Conservation (phyloP, 2,329 filamentous ascomycete species). For the Diatrype stigma region DNA sequence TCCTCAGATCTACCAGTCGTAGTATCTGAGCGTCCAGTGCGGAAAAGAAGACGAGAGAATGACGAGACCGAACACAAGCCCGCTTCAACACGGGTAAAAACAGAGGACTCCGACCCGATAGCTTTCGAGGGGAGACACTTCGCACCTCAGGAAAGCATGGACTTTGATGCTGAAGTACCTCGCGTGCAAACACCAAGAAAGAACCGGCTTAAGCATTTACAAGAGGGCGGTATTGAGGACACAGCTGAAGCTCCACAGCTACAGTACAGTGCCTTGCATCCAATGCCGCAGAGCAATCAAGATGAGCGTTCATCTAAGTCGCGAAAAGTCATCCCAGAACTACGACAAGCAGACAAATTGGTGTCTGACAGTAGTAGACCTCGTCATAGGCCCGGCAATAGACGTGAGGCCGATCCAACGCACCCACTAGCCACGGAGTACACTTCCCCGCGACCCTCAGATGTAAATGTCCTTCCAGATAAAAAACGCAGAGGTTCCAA, state of each 20-base stretch:
- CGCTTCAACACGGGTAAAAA: slow-evolving; percentile 35
- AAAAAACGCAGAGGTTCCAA: background rate
- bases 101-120: slow-evolving; percentile 26
- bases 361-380: too few relatives aligned
- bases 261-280: background rate
- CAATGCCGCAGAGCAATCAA: background rate
- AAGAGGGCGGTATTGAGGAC: background rate
- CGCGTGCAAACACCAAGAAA: slow-evolving; percentile 41
- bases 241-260: background rate
- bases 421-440: background rate
- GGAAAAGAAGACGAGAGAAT: slow-evolving; percentile 40
- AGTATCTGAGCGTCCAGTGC: slow-evolving; percentile 45
- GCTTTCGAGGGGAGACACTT: slow-evolving; percentile 25
- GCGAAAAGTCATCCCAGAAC: background rate
- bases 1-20: slow-evolving; percentile 50
- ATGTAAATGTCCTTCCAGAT: slow-evolving; percentile 1
- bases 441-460: background rate
- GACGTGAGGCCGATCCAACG: too few relatives aligned
- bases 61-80: slow-evolving; percentile 17
- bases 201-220: slow-evolving; percentile 15
- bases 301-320: too few relatives aligned
- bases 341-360: background rate
- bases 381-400: background rate
- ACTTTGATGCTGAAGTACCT: slow-evolving; percentile 49
- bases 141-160: slow-evolving; percentile 52